phyloP scores from a whole-genome alignment of 768 basidiomycete species.

The Psilocybe sp. region DNA sequence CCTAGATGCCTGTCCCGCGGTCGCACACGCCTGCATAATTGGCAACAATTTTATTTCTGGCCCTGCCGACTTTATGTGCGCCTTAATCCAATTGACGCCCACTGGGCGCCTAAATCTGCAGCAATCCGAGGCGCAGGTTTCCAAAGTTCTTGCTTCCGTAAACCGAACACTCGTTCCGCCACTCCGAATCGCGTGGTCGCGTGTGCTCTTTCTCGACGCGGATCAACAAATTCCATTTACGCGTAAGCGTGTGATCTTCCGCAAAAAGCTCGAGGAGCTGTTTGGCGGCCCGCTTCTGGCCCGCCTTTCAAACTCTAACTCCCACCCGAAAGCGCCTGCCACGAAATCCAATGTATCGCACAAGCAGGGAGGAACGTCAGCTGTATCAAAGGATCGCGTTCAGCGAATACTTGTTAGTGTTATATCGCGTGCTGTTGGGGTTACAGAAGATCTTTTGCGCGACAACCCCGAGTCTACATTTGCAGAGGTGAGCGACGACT shows the following conservation, averaged over 20 bases:
- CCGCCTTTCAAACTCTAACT: not conserved
- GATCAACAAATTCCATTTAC: constrained; percentile 21
- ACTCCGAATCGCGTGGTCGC: constrained; percentile 23
- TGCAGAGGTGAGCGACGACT: constrained; percentile 17
- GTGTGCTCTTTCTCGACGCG: constrained; percentile 19
- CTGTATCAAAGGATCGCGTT: constrained; percentile 2
- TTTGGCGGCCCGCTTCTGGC: constrained; percentile 17
- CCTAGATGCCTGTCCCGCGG: constrained; percentile 13
- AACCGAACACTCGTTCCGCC: constrained; percentile 24
- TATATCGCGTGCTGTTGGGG: constrained; percentile 11
- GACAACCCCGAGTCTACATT: constrained; percentile 17
- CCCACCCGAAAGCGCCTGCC: not conserved
- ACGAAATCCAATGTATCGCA: too few species aligned
- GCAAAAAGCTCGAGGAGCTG: constrained; percentile 24
- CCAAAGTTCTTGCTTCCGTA: constrained; percentile 17
- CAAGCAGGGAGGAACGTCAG: not conserved
- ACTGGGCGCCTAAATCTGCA: not conserved
- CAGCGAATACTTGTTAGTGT: constrained; percentile 5
- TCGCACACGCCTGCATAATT: constrained; percentile 20
- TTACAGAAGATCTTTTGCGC: constrained; percentile 9
- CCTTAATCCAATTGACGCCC: constrained; percentile 16
- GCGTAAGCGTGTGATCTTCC: constrained; percentile 22
- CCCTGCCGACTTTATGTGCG: constrained; percentile 20
- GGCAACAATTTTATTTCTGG: constrained; percentile 25
- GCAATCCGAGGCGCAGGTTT: constrained; percentile 13